Conservation (phyloP, 495 filamentous ascomycete genomes). For the Aspergillus egyptiacus region DNA sequence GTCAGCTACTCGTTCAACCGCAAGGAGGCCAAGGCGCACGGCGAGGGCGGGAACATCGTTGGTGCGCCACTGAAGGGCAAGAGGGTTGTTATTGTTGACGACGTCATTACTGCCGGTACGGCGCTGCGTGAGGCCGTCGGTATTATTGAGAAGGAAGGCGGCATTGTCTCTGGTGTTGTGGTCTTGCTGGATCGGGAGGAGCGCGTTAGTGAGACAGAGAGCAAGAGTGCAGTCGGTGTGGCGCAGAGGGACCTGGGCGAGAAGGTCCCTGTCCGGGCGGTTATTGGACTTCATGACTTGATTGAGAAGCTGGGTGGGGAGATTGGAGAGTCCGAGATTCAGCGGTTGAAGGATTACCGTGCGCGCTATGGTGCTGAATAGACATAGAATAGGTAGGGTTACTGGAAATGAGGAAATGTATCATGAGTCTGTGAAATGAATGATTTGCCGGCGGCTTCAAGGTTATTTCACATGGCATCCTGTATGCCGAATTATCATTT, state of each 20-base stretch:
- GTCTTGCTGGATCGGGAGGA: conserved; percentile 86
- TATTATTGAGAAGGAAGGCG: conserved; percentile 76
- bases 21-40: conserved; percentile 91
- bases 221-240: conserved; percentile 70
- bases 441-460: not conserved
- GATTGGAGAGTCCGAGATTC: conserved; percentile 55
- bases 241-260: conserved; percentile 59
- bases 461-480: not conserved
- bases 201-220: conserved; percentile 54
- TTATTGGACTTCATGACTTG: conserved; percentile 65
- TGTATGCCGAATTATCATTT: too few species aligned
- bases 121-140: conserved; percentile 85
- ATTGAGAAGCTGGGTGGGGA: conserved; percentile 53
- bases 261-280: conserved; percentile 42
- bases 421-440: conserved; percentile 4
- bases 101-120: conserved; percentile 92
- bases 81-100: conserved; percentile 83
- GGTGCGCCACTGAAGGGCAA: conserved; percentile 79
- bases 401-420: not conserved
- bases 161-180: conserved; percentile 74
- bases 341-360: conserved; percentile 71
- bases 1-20: conserved; percentile 85
- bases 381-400: conserved; percentile 4
- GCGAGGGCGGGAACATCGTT: conserved; percentile 87
- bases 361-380: conserved; percentile 54